These are phyloP conservation scores for Ophiostoma tasmaniense DNA, from an alignment of 2,329 filamentous ascomycete genomes.

Conservation along the genomic window DNA sequence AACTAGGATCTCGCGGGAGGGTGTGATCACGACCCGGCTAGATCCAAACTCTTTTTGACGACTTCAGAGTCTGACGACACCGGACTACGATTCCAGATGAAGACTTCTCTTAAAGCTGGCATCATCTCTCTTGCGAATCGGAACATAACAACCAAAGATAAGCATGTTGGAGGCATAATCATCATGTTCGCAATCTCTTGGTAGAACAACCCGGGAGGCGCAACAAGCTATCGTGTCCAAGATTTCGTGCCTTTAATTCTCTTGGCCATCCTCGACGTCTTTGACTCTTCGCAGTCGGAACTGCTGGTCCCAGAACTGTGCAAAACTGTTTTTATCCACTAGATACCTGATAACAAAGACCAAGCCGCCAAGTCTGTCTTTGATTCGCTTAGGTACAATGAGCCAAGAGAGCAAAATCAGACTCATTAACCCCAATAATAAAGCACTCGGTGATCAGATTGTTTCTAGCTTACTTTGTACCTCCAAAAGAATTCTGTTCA, in stretches of 20 bases:
- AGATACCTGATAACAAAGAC: constrained; percentile 1
- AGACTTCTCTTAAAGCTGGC: no score
- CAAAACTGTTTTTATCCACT: background rate
- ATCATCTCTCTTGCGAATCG: no score
- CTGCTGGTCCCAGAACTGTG: background rate
- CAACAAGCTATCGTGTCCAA: background rate
- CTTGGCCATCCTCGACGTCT: background rate
- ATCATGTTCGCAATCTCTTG: background rate
- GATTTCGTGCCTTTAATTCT: background rate
- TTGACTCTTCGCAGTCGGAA: background rate
- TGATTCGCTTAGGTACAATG: background rate
- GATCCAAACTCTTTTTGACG: background rate
- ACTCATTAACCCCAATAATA: background rate
- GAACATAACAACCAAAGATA: background rate
- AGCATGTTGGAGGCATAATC: background rate
- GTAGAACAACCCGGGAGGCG: background rate
- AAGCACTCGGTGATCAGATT: background rate
- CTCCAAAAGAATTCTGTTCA: background rate
- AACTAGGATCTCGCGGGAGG: background rate
- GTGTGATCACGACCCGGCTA: background rate
- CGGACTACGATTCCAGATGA: no score
- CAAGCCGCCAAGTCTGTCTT: background rate
- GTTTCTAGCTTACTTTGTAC: background rate
- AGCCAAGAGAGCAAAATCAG: background rate
- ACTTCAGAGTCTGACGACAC: background rate